Conservation (phyloP, 306 rosid genomes). For the Ochetophila trinervis region DNA sequence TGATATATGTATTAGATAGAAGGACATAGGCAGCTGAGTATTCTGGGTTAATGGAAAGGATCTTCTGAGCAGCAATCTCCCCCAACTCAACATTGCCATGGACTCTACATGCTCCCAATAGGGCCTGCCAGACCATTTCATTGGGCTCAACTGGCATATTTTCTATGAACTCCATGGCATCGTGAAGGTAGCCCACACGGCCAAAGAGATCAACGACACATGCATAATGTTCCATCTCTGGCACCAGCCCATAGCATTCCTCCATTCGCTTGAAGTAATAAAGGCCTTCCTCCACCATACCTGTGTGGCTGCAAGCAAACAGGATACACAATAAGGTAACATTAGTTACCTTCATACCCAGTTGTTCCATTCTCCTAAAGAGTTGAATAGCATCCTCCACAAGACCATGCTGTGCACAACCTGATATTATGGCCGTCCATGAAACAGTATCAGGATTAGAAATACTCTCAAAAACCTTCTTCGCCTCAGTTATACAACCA, state of each 20-base stretch:
- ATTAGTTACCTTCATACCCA: conserved; percentile 40
- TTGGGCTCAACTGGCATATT: conserved; percentile 56
- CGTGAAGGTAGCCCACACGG: conserved; percentile 51
- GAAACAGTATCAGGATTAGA: conserved; percentile 60
- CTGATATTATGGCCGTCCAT: conserved; percentile 74
- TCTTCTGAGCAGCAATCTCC: conserved; percentile 58
- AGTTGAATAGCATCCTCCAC: conserved; percentile 56
- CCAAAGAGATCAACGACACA: conserved; percentile 73
- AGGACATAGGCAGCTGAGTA: conserved; percentile 62
- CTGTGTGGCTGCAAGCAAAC: conserved; percentile 78
- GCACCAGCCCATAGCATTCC: conserved; percentile 42
- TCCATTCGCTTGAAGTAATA: conserved; percentile 48
- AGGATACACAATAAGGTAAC: conserved; percentile 64
- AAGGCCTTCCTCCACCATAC: conserved; percentile 70
- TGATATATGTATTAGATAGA: conserved; percentile 58
- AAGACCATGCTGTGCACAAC: conserved; percentile 65
- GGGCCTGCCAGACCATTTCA: conserved; percentile 72
- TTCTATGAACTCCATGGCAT: conserved; percentile 57
- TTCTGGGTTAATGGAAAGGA: conserved; percentile 50
- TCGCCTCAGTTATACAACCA: conserved; percentile 45
- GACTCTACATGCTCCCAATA: conserved; percentile 75
- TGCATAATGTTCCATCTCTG: conserved; percentile 70
- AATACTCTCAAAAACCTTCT: conserved; percentile 45
- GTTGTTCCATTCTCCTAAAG: conserved; percentile 54
- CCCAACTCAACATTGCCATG: conserved; percentile 63